Conservation (phyloP, 2,329 filamentous ascomycete species). For the Neofusicoccum kwambonambiense region DNA sequence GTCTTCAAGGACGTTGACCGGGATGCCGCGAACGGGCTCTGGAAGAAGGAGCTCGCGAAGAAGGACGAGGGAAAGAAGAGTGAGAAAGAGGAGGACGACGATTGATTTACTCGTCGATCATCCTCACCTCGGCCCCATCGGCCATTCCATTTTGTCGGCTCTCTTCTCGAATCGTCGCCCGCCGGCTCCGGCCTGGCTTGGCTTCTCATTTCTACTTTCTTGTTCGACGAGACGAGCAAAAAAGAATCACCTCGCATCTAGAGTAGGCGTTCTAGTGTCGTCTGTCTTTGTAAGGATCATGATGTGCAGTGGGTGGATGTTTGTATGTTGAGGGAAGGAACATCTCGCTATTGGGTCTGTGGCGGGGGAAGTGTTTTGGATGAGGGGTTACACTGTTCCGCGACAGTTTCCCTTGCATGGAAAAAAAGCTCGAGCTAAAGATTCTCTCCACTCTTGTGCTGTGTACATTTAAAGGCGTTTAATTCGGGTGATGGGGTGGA, state of each 20-base stretch:
- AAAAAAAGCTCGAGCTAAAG: not conserved
- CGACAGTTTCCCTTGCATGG: not conserved
- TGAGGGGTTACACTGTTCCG: not conserved
- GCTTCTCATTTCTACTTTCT: too few relatives aligned
- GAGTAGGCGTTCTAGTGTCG: slow-evolving; percentile 5
- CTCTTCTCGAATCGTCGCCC: too few relatives aligned
- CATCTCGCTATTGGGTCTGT: not conserved
- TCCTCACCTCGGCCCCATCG: not conserved
- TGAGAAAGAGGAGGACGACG: not conserved
- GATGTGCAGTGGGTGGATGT: not conserved
- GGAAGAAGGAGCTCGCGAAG: slow-evolving; percentile 62
- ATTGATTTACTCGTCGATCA: not conserved
- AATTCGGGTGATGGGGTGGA: too few relatives aligned
- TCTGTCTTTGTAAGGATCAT: not conserved
- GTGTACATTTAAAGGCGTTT: too few relatives aligned
- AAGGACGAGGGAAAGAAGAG: slow-evolving; percentile 40
- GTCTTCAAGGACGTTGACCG: slow-evolving; percentile 81
- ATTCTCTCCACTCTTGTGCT: not conserved
- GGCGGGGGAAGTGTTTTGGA: not conserved
- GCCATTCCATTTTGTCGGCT: not conserved
- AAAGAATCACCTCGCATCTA: slow-evolving; percentile 5
- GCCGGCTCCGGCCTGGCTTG: too few relatives aligned
- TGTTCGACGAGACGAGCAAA: not conserved
- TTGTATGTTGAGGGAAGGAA: not conserved
- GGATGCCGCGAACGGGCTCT: slow-evolving; percentile 68